phyloP scores from a whole-genome alignment of 1,284 basidiomycete species.

The Thelephora terrestris region DNA sequence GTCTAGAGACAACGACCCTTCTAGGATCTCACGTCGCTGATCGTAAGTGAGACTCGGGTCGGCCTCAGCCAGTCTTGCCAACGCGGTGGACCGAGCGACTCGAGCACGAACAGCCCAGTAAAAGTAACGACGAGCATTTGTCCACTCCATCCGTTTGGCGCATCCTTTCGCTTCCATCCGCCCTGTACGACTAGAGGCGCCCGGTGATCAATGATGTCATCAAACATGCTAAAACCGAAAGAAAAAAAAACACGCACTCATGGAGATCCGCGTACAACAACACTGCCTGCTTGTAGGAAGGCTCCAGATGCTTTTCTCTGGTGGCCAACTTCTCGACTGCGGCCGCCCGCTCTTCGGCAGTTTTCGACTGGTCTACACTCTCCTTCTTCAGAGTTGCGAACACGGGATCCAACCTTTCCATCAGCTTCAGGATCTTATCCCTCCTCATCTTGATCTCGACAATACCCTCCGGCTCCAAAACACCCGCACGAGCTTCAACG shows the following conservation, averaged over 20 bases:
- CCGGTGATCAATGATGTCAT: slow-evolving; percentile 7
- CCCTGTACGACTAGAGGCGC: slow-evolving; percentile 64
- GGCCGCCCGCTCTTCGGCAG: slow-evolving; percentile 63
- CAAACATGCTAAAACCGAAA: slow-evolving; percentile 2
- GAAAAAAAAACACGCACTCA: slow-evolving; percentile 47
- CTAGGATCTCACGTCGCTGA: slow-evolving; percentile 47
- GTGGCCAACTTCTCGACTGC: slow-evolving; percentile 62
- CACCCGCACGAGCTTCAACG: slow-evolving; percentile 90
- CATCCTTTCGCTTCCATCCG: slow-evolving; percentile 99
- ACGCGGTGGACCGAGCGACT: slow-evolving; percentile 54
- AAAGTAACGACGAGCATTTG: slow-evolving; percentile 85
- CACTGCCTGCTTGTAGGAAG: slow-evolving; percentile 91
- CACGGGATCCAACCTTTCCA: slow-evolving; percentile 87
- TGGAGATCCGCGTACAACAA: slow-evolving; percentile 95
- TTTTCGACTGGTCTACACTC: slow-evolving; percentile 65
- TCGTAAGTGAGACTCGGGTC: slow-evolving; percentile 53
- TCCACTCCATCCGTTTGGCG: slow-evolving; percentile 78
- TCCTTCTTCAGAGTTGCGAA: slow-evolving; percentile 79
- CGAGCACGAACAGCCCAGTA: slow-evolving; percentile 90
- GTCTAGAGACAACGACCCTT: slow-evolving; percentile 47
- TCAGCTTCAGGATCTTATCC: slow-evolving; percentile 83
- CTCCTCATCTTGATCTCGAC: slow-evolving; percentile 91
- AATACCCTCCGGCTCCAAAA: slow-evolving; percentile 96
- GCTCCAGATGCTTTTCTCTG: slow-evolving; percentile 78
- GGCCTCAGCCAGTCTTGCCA: slow-evolving; percentile 48